Evolutionary conservation across 2,329 filamentous ascomycete genomes (phyloP), one percentile per base, ranked within the genome.

Genomic region (Juglanconis oblonga): DNA sequence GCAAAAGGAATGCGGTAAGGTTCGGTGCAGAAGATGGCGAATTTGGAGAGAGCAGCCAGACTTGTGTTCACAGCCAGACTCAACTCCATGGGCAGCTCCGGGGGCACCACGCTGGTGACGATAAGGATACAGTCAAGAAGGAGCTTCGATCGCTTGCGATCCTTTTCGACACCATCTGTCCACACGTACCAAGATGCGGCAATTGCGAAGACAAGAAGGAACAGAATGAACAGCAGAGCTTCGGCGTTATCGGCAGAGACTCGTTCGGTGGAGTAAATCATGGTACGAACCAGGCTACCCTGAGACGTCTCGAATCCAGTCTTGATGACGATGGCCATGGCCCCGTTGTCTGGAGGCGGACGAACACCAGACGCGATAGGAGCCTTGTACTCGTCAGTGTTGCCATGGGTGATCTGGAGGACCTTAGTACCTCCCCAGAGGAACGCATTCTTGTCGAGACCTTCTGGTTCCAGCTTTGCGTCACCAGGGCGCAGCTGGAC

Each of bases 161-260:
- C 94, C 78, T 90, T 92, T 72, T 85, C 84, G 57, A 99, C 94
- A 79, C 95, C 96, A 76, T 99, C 94, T 64, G 93, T 87, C 95
- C 95, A 99, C 62, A 99, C 95, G 74, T 99, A 99, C 93, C 95
- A 97, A 11, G 95, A 97, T 55, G 95, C 95, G 58, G 95, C 96
- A 72, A 99, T 86, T 68, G 96, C 96, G 77, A 99, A 99, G 68
- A 98, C 85, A 57, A 97, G 85, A 33, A 99, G 84, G 82, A 99
- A 99, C 62, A 99, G 83, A 66, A 99, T 99, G 79, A 99, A 99
- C 63, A 96, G 83, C n/a, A 99, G 79, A 1, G 95, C 95, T 76
- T 99, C 95, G 49, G 88, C 88, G 71, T 99, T 98, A 78, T 97
- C 97, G 68, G 95, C 95, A n/a, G 94, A 98, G 31, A 99, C 94